Conservation (phyloP, 2,329 filamentous ascomycete species). For the Hysterium pulicare region DNA sequence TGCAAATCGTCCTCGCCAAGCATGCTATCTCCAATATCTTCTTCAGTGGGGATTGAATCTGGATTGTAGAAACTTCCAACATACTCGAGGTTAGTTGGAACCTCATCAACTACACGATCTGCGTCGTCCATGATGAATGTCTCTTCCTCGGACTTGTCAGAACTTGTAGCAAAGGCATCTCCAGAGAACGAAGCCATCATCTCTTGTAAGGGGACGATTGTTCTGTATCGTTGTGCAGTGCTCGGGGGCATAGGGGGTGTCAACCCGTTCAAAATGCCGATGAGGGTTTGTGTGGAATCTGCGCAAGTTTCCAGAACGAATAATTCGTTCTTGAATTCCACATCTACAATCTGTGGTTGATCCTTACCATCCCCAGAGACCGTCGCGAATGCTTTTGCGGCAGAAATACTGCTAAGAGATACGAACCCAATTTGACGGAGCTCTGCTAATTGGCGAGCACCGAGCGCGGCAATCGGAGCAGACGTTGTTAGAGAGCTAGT, state of each 20-base stretch:
- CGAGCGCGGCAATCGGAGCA: constrained; percentile 6
- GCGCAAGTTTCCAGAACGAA: constrained; percentile 92
- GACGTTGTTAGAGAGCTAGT: constrained; percentile 6
- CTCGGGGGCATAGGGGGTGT: constrained; percentile 80
- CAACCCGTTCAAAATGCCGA: constrained; percentile 73
- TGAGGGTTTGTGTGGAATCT: constrained; percentile 91
- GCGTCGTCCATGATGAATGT: constrained; percentile 36
- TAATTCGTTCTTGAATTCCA: constrained; percentile 81
- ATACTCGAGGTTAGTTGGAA: constrained; percentile 42
- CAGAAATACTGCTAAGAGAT: constrained; percentile 80
- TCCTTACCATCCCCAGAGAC: constrained; percentile 56
- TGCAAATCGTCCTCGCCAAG: constrained; percentile 40
- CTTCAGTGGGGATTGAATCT: constrained; percentile 38
- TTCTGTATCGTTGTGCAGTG: constrained; percentile 80
- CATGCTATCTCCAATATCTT: constrained; percentile 42
- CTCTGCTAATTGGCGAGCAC: constrained; percentile 46
- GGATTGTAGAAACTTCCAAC: constrained; percentile 56
- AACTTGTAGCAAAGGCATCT: constrained; percentile 66
- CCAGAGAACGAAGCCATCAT: constrained; percentile 87
- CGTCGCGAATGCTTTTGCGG: constrained; percentile 66
- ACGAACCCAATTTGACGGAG: constrained; percentile 70
- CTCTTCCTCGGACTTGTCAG: constrained; percentile 54
- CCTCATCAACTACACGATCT: constrained; percentile 39
- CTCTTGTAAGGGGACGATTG: constrained; percentile 80
- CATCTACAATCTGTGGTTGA: constrained; percentile 65